These are phyloP conservation scores for Helianthus annuus DNA, from an alignment of 129 eudicot species.

Conservation along the genomic window HanXRQr2.0-SUNRISE NC_035443.2:70547465-70547964, in stretches of 20 bases:
- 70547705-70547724: constrained; percentile 85
- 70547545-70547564: constrained; percentile 37
- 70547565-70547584: constrained; percentile 96
- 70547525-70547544: background rate
- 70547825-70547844: constrained; percentile 10
- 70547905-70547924: constrained; percentile 76
- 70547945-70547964: constrained; percentile 87
- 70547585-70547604: constrained; percentile 77
- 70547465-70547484: too few relatives aligned
- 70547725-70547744: constrained; percentile 69
- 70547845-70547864: constrained; percentile 67
- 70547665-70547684: constrained; percentile 81
- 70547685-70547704: constrained; percentile 87
- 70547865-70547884: constrained; percentile 98
- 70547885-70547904: constrained; percentile 75
- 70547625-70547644: constrained; percentile 82
- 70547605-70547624: constrained; percentile 69
- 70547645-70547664: constrained; percentile 78
- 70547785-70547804: background rate
- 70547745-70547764: constrained; percentile 86
- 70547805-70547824: background rate
- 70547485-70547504: too few relatives aligned
- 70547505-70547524: too few relatives aligned
- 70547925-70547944: constrained; percentile 83
- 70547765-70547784: constrained; percentile 83